Conservation (phyloP, 257 asterid species). For the Solanum clarkiae region DNA sequence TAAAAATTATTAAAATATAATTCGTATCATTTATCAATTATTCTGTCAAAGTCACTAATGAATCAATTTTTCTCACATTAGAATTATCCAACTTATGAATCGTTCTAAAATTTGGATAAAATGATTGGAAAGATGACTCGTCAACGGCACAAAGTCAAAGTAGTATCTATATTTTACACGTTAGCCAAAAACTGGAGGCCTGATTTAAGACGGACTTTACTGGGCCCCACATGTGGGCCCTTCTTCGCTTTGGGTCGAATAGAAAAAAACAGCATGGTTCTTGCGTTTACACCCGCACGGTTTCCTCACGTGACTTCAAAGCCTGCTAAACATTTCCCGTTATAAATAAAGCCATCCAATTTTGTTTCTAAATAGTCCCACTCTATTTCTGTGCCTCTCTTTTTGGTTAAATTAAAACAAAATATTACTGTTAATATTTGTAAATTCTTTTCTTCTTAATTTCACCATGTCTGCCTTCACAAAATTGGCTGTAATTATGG, state of each 20-base stretch:
- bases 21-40: neutral
- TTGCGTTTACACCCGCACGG: neutral
- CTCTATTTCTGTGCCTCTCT: neutral
- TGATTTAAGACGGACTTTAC: neutral
- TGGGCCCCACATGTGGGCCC: neutral
- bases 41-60: neutral
- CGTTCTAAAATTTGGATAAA: neutral
- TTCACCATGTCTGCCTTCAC: neutral
- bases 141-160: neutral
- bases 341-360: constrained; percentile 4
- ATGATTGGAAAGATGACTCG: too few species aligned
- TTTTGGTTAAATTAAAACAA: neutral
- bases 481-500: neutral
- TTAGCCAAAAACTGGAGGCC: neutral
- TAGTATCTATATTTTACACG: too few species aligned
- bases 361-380: neutral
- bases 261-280: neutral
- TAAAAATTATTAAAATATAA: neutral
- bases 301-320: neutral
- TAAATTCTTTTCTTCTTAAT: neutral
- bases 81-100: neutral
- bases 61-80: neutral
- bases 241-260: constrained; percentile 1
- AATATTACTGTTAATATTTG: too few species aligned
- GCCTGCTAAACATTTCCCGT: neutral